Conservation (phyloP, 306 rosid genomes). For the Erythrophleum fordii region DNA sequence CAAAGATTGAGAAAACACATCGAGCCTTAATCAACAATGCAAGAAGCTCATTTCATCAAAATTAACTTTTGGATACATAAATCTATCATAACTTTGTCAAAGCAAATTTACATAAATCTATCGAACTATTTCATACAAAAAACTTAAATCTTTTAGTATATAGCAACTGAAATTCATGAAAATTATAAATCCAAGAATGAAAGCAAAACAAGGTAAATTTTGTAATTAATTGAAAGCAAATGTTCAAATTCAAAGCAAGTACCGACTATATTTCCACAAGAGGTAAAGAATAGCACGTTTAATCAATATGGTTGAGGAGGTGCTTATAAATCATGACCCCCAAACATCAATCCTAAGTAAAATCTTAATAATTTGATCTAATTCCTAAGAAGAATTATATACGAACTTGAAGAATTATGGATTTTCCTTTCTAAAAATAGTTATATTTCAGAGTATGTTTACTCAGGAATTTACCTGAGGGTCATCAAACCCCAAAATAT, state of each 20-base stretch:
- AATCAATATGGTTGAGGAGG: neutral
- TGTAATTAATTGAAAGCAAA: too few species aligned
- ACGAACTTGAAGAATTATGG: neutral
- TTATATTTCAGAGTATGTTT: neutral
- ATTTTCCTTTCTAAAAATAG: neutral
- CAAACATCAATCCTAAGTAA: neutral
- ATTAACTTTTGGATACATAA: neutral
- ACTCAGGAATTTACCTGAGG: conserved; percentile 66
- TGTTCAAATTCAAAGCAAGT: too few species aligned
- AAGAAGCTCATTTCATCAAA: neutral
- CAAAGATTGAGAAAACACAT: conserved; percentile 15
- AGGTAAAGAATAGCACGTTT: neutral
- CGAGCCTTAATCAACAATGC: neutral
- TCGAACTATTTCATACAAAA: neutral
- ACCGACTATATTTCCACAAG: too few species aligned
- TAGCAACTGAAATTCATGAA: neutral
- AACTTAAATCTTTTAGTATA: neutral
- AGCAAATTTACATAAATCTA: neutral
- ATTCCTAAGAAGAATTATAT: neutral
- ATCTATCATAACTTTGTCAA: too few species aligned
- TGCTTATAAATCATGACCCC: neutral
- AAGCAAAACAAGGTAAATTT: too few species aligned
- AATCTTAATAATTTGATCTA: neutral
- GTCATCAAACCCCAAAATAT: conserved; percentile 99
- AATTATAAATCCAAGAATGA: too few species aligned